Evolutionary conservation across 257 asterid genomes (phyloP).

Genomic region (Gardenia jasminoides): DNA sequence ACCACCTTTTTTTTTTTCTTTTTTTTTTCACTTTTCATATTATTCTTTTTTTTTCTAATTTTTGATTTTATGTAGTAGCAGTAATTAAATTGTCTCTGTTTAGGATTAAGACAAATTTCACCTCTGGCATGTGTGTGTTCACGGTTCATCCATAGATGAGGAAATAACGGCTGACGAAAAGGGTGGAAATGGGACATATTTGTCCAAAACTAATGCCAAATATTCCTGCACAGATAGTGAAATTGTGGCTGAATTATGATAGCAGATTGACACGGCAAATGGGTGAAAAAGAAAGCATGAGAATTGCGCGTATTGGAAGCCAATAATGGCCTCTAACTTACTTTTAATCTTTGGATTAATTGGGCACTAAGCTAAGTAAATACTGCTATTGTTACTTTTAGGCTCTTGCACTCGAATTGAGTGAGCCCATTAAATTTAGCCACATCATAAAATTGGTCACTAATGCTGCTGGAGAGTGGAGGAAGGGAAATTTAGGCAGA

Average conservation of each 20-base stretch:
- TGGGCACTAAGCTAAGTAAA: constrained; percentile 12
- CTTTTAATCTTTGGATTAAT: neutral
- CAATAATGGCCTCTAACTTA: neutral
- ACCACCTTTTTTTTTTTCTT: constrained; percentile 3
- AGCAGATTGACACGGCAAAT: neutral
- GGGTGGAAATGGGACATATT: neutral
- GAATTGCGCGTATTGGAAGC: constrained; percentile 15
- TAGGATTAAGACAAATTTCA: constrained; percentile 11
- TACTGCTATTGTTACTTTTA: neutral
- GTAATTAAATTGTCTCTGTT: neutral
- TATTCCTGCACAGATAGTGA: neutral
- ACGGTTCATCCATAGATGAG: neutral
- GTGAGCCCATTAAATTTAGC: neutral
- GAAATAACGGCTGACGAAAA: neutral
- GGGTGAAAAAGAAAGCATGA: constrained; percentile 23
- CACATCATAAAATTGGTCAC: no score
- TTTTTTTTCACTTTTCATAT: no score
- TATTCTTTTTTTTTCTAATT: neutral
- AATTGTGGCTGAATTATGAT: neutral
- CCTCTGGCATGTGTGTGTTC: neutral
- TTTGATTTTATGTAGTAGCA: neutral
- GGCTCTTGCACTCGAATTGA: constrained; percentile 13
- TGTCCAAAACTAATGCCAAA: neutral
- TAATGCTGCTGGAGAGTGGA: no score
- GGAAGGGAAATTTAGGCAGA: no score